Evolutionary conservation across 495 filamentous ascomycete genomes (phyloP), one percentile per base, ranked within the genome.

Genomic region (Neurospora sublineolata): DNA sequence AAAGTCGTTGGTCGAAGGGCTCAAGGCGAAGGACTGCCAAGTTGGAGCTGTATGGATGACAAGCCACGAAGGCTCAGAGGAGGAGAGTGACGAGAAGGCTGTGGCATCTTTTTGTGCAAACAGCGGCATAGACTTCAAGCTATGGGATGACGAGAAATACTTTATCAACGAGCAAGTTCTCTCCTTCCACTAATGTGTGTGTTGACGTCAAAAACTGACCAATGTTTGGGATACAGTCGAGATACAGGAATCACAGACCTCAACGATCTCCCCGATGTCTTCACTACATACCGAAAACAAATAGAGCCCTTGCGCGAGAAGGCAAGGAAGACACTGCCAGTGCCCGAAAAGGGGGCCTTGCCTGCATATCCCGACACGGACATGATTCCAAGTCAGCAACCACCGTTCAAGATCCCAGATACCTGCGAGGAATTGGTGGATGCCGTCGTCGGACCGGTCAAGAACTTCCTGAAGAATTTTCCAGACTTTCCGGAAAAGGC

Each of bases 61-160:
- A 14, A 80, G 78, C 18, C 89, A 90, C 74, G 88, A 91, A 73
- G 86, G 87, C 0, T 81, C 81, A 10, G 91, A 92, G 75, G 91
- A 93, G 79, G 84, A 86, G 76, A 71, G 72, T 5, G 90, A 92
- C 67, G 88, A 92, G 73, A 77, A 79, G 60, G 80, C 80, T 7
- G 81, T 92, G 10, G 79, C 79, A 36, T 76, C 79, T 14, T 73
- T 86, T 8, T 87, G 88, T 46, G 74, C 83, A 41, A 75, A 77
- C 9, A 77, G 83, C 20, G 84, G 82, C 36, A 79, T 86, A 14
- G 82, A 87, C 9, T 90, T 89, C 76, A 86, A 84, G 78, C 41
- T 86, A 6, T 91, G 87, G 85, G 79, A 78, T 1, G 90, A 93
- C 73, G 91, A 91, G 76, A 93, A 92, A 77, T 93, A 91, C 76